A percentile compares a stretch with the other conserved stretches of the same genome.
Evolutionary conservation across 345 rosid genomes (phyloP).

Genomic region (Carallia brachiata): DNA sequence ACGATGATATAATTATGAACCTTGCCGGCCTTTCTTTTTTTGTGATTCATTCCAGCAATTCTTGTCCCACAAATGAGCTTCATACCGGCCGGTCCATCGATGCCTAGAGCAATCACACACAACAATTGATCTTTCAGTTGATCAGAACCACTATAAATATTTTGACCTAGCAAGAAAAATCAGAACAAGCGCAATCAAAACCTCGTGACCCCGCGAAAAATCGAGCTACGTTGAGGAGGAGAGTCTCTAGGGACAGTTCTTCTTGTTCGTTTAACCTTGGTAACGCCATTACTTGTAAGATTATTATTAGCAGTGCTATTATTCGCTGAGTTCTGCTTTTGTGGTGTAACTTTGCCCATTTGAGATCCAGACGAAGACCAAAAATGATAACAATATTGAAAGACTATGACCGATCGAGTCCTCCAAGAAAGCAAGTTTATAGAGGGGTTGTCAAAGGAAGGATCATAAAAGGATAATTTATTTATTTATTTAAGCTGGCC

Average conservation of each 20-base stretch:
- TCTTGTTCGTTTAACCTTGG: constrained; percentile 68
- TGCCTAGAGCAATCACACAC: constrained; percentile 38
- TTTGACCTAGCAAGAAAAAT: no score
- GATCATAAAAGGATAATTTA: not conserved
- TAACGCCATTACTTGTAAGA: constrained; percentile 23
- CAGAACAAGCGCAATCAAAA: not conserved
- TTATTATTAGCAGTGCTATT: not conserved
- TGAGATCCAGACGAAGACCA: not conserved
- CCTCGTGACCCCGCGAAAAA: constrained; percentile 91
- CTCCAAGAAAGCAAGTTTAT: constrained; percentile 27
- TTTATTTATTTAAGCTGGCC: constrained; percentile 6
- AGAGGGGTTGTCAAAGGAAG: constrained; percentile 25
- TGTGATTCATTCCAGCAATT: constrained; percentile 84
- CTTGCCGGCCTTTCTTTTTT: constrained; percentile 85
- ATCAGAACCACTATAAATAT: no score
- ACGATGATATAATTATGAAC: constrained; percentile 17
- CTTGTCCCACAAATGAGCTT: constrained; percentile 88
- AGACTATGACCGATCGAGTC: constrained; percentile 25
- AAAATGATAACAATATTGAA: constrained; percentile 7
- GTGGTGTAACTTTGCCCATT: constrained; percentile 44
- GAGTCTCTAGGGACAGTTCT: constrained; percentile 76
- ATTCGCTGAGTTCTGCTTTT: constrained; percentile 22
- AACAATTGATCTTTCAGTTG: no score
- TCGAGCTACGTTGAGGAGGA: constrained; percentile 89
- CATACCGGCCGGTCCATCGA: constrained; percentile 83